Evolutionary conservation across 768 basidiomycete species (phyloP).

Genomic region (Leucosporidium creatinivorum): DNA sequence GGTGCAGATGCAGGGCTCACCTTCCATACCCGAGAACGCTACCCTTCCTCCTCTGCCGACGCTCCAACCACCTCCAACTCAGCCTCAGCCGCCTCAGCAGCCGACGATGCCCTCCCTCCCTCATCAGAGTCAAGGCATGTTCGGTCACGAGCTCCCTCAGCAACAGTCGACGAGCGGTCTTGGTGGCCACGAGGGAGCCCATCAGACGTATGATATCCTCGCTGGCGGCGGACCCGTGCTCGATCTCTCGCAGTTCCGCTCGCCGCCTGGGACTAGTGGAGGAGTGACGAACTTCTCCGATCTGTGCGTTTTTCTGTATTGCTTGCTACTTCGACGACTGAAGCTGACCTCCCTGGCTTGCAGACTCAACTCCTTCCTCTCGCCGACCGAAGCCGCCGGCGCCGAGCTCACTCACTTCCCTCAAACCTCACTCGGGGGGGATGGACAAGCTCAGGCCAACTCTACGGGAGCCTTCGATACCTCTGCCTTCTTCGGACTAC

Average conservation of each 20-base stretch:
- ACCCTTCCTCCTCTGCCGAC: neutral
- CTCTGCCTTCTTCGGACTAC: slow-evolving; percentile 27
- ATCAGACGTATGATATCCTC: slow-evolving; percentile 23
- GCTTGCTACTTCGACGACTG: too few relatives aligned
- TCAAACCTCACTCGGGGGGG: neutral
- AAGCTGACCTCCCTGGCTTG: neutral
- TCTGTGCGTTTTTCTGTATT: slow-evolving; percentile 16
- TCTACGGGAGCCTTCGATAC: neutral
- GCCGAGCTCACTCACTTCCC: neutral
- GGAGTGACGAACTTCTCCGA: slow-evolving; percentile 20
- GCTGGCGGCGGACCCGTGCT: slow-evolving; percentile 2
- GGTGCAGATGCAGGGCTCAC: slow-evolving; percentile 5
- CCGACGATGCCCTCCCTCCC: neutral
- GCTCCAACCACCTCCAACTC: neutral
- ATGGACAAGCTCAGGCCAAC: neutral
- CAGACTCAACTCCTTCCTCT: slow-evolving; percentile 30
- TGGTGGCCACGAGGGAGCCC: neutral
- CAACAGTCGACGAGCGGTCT: neutral
- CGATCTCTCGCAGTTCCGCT: slow-evolving; percentile 23
- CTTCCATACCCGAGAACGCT: neutral
- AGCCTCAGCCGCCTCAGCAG: neutral
- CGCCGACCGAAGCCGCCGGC: slow-evolving; percentile 19
- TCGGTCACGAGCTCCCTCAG: slow-evolving; percentile 8
- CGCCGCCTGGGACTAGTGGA: slow-evolving; percentile 14
- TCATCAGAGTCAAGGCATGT: neutral